These are phyloP conservation scores for Penstemon eatonii DNA, from an alignment of 257 asterid species.

Conservation along the genomic window DNA sequence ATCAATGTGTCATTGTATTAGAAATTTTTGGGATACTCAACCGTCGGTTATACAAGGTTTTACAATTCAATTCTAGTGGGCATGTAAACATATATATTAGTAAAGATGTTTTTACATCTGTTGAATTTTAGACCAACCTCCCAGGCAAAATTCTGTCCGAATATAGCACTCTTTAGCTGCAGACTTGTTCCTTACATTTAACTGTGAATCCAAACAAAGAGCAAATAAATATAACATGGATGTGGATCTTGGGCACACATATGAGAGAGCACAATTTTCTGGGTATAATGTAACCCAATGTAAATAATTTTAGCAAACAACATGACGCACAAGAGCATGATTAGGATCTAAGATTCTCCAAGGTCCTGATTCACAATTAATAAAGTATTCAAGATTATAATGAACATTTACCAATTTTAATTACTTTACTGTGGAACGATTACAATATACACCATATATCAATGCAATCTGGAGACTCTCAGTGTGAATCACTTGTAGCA, in stretches of 20 bases:
- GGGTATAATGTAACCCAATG: slow-evolving; percentile 6
- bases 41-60: slow-evolving; percentile 15
- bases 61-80: neutral
- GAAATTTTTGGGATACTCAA: slow-evolving; percentile 2
- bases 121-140: slow-evolving; percentile 55
- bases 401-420: neutral
- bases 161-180: slow-evolving; percentile 91
- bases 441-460: neutral
- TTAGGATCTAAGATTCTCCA: slow-evolving; percentile 1
- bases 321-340: neutral
- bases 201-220: slow-evolving; percentile 44
- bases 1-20: neutral
- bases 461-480: too few relatives aligned
- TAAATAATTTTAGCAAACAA: neutral
- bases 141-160: slow-evolving; percentile 87
- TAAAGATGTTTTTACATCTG: slow-evolving; percentile 21
- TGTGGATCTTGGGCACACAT: slow-evolving; percentile 17
- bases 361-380: neutral
- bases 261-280: neutral
- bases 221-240: slow-evolving; percentile 30
- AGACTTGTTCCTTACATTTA: slow-evolving; percentile 92
- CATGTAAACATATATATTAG: slow-evolving; percentile 13
- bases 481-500: too few relatives aligned
- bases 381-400: neutral
- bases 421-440: slow-evolving; percentile 19